Evolutionary conservation across 495 filamentous ascomycete genomes (phyloP), one percentile per base, ranked within the genome.

Genomic region (Daldinia concentrica): DNA sequence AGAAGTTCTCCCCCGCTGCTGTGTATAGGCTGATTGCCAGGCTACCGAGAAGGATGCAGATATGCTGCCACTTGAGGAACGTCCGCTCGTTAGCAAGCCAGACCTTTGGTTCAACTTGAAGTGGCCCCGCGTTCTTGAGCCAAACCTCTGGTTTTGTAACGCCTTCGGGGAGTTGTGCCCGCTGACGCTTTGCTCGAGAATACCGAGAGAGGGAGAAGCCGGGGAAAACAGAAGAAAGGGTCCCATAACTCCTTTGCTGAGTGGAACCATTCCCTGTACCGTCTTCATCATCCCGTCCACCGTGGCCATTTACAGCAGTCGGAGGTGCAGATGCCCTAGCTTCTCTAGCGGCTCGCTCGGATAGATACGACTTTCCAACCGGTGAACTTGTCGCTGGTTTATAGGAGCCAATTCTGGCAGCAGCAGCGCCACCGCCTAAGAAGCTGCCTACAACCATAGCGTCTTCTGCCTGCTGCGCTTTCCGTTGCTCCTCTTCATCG

Each of bases 71-170:
- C 78, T 97, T 97, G 78, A 99, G 88, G 74, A 97, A 99, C 0
- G 95, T 99, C 51, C 95, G 89, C 81, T 99, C 93, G 77, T 99
- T 99, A 55, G 95, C 95, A 36, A 99, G 91, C 94, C 95, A 99
- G 6, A 99, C 95, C 80, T 99, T 99, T 43, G 92, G 92, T 80
- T 99, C 95, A 41, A 99, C 93, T 58, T 92, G 88, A 36, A 98
- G 85, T 0, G 93, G 93, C 0, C 95, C 94, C 0, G 91, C 84
- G 79, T 99, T 95, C 83, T 98, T 99, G 82, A 99, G 90, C 87
- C 94, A 93, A 51, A 86, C 84, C 1, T 86, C 88, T 9, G 95
- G 95, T 64, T 95, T 88, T 34, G 82, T 86, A n/a, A 99, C 92
- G 19, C 96, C 96, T 4, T 92, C 90, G 0, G 95, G 95, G 26